Evolutionary conservation across 768 basidiomycete species (phyloP).

Genomic region (Russula olivacea): DNA sequence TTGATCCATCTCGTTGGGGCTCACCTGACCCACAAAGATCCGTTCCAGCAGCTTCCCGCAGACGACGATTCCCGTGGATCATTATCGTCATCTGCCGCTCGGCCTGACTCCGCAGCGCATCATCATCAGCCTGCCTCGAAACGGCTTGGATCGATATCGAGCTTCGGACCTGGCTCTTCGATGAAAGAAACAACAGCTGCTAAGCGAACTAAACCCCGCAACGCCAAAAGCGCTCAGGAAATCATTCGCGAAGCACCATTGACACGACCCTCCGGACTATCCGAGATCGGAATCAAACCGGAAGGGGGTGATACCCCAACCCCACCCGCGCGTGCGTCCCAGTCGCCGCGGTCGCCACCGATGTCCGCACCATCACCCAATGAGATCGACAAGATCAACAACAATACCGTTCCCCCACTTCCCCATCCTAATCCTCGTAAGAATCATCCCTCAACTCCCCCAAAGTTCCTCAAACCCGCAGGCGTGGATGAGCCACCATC

Average conservation of each 20-base stretch:
- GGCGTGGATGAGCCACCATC: constrained; percentile 16
- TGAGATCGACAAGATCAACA: background rate
- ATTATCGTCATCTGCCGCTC: constrained; percentile 7
- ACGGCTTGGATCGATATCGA: constrained; percentile 21
- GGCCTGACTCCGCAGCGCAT: constrained; percentile 1
- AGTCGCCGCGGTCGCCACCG: background rate
- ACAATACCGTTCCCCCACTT: background rate
- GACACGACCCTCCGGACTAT: background rate
- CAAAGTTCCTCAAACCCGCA: constrained; percentile 17
- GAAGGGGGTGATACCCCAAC: constrained; percentile 2
- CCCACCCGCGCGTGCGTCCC: background rate
- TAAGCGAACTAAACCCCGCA: constrained; percentile 10
- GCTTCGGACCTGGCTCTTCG: constrained; percentile 12
- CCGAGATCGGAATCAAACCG: constrained; percentile 5
- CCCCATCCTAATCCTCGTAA: background rate
- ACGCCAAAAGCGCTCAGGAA: constrained; percentile 14
- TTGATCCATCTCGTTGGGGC: background rate
- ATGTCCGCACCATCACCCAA: constrained; percentile 1
- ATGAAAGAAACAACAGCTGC: background rate
- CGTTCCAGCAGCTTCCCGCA: constrained; percentile 11
- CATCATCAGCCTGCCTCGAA: constrained; percentile 11
- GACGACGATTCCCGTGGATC: constrained; percentile 17
- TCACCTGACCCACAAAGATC: constrained; percentile 17
- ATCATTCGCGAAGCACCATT: constrained; percentile 13
- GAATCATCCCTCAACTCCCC: background rate